Conservation (phyloP, 2,329 filamentous ascomycete genomes). For the Aschersonia sp. region DNA sequence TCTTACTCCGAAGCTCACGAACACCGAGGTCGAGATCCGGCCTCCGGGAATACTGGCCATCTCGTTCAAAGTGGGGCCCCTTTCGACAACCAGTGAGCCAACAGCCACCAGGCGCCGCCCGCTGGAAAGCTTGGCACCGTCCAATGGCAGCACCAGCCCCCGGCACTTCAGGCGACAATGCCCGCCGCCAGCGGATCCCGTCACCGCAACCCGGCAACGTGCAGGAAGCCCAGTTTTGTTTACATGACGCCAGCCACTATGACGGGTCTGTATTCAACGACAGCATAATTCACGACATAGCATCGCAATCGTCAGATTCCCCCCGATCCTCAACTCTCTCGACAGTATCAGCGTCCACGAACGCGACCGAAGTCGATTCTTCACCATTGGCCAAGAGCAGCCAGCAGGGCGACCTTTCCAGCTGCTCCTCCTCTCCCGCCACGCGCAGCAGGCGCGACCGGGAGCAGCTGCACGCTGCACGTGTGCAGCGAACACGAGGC, state of each 20-base stretch:
- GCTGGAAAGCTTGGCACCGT: not conserved
- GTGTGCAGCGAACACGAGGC: constrained; percentile 28
- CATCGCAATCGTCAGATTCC: constrained; percentile 10
- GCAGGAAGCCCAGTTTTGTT: constrained; percentile 24
- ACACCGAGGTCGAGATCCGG: not conserved
- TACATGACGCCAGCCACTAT: constrained; percentile 15
- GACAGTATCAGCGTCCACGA: not conserved
- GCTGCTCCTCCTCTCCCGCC: constrained; percentile 1
- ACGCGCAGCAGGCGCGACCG: constrained; percentile 23
- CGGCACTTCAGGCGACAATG: constrained; percentile 1
- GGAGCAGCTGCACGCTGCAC: constrained; percentile 33
- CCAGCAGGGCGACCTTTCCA: constrained; percentile 9
- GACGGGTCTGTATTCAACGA: constrained; percentile 10
- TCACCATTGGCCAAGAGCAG: constrained; percentile 6
- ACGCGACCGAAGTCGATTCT: not conserved
- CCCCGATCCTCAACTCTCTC: constrained; percentile 1
- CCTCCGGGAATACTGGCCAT: not conserved
- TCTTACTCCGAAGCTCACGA: too few relatives aligned
- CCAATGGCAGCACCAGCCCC: constrained; percentile 5
- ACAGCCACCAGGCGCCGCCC: not conserved
- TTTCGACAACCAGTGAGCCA: not conserved
- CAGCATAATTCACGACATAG: constrained; percentile 10
- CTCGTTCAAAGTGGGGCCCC: not conserved
- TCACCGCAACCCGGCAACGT: constrained; percentile 22
- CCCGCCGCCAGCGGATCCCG: constrained; percentile 8